Evolutionary conservation across 2,329 filamentous ascomycete genomes (phyloP), one percentile per base, ranked within the genome.

Genomic region (Scytalidium lignicola): DNA sequence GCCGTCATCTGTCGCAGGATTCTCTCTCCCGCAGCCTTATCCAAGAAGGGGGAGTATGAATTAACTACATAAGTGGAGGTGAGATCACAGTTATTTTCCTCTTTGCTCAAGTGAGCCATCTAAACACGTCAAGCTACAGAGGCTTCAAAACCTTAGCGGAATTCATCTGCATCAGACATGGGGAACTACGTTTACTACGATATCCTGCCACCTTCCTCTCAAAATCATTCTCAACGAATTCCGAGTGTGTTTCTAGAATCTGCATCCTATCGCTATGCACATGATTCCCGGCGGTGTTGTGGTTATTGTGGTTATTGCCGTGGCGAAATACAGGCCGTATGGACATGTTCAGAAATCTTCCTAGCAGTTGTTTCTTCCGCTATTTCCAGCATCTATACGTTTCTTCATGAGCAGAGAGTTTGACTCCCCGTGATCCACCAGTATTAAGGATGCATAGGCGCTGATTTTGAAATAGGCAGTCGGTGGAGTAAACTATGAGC

Each of bases 371-470:
- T 50, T 15, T 55, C 51, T 8, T 56, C 58, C 4, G 13, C 55
- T 13, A 51, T 62, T 13, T 60, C 57, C 10, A 58, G 55, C n/a
- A 49, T 56, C 10, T 63, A 61, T 46, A 58, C 59, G n/a, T 43
- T 63, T 9, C 50, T 55, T 26, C 53, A 60, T 51, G 60, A 61
- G 41, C 22, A 50, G 21, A 37, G 48, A 46, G 55, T 57, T 19
- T 37, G 58, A 51, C 29, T 20, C 10, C 28, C 17, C 26, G 5
- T 28, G 26, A 28, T 37, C 12, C 5, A 37, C n/a, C 32, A 37
- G 8, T 5, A 15, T 15, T 17, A 5, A 37, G 15, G 15, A 26
- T 26, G 6, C 32, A 37, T 37, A 8, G 15, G n/a, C 23, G 23
- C 32, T 37, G 15, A 37, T 13, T 15, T 5, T 15, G 32, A 4